Percentiles rank a stretch among this genome's conserved stretches.
These are phyloP conservation scores for Huntiella abstrusa DNA, from an alignment of 2,329 filamentous ascomycete species.

Conservation along the genomic window DNA sequence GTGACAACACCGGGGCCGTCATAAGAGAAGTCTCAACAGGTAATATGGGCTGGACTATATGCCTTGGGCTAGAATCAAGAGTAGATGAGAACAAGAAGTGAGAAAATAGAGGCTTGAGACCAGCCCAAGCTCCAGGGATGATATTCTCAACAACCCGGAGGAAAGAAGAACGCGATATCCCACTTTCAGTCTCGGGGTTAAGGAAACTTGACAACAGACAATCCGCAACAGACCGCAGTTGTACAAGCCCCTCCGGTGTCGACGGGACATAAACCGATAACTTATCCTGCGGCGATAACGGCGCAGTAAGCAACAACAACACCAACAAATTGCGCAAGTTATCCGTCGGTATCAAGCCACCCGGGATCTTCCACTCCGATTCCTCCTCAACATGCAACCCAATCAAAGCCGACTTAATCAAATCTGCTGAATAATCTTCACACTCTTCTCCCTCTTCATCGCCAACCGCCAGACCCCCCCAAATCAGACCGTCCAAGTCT, in stretches of 20 bases:
- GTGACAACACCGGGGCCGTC: constrained; percentile 42
- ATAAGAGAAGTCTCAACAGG: constrained; percentile 40
- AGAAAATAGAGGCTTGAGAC: constrained; percentile 9
- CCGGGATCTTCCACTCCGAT: constrained; percentile 16
- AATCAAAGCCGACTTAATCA: constrained; percentile 24
- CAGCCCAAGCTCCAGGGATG: too few relatives aligned
- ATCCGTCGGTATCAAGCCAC: constrained; percentile 51
- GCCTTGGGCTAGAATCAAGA: not conserved
- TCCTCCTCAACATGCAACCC: constrained; percentile 25
- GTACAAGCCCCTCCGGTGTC: constrained; percentile 31
- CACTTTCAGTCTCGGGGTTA: constrained; percentile 42
- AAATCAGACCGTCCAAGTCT: constrained; percentile 45
- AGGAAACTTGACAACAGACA: constrained; percentile 47
- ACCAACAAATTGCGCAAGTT: constrained; percentile 54
- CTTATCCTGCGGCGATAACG: constrained; percentile 44
- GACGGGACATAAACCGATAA: constrained; percentile 41
- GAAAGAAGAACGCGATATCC: constrained; percentile 47
- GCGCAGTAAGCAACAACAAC: constrained; percentile 48
- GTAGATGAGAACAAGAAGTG: not conserved
- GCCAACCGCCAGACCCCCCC: constrained; percentile 52
- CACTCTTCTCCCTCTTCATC: constrained; percentile 26
- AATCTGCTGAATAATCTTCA: constrained; percentile 12
- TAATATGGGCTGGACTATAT: constrained; percentile 28
- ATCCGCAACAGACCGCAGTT: constrained; percentile 42
- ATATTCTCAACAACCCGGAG: constrained; percentile 23